Percentiles rank a stretch among this genome's conserved stretches.
phyloP scores from a whole-genome alignment of 768 basidiomycete genomes.

The Trametes villosa region DNA sequence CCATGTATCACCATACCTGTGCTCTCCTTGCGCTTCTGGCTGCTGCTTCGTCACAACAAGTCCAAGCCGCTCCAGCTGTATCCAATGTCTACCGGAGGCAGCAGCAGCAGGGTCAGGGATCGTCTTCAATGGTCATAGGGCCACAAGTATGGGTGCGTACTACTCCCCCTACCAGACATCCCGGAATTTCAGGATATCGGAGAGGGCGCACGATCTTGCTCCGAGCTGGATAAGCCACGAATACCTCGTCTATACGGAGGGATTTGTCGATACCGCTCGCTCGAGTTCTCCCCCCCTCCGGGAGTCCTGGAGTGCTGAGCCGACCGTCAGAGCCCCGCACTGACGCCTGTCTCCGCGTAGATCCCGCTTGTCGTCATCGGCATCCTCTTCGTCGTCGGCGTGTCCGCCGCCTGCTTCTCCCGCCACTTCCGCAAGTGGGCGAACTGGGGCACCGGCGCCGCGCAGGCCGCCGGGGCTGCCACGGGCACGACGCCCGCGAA shows the following conservation, averaged over 20 bases:
- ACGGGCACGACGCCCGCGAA: conserved; percentile 5
- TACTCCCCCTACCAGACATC: not conserved
- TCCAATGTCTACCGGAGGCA: conserved; percentile 2
- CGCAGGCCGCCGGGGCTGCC: conserved; percentile 16
- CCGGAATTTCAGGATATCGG: not conserved
- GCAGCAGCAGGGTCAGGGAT: not conserved
- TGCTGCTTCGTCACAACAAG: not conserved
- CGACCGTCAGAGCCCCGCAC: not conserved
- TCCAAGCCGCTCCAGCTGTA: conserved; percentile 8
- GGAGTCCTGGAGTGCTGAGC: no score
- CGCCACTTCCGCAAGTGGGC: conserved; percentile 13
- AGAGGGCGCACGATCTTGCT: no score
- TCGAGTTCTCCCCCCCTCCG: no score
- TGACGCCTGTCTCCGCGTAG: not conserved
- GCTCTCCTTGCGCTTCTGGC: conserved; percentile 12
- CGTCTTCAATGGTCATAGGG: not conserved
- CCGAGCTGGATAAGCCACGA: no score
- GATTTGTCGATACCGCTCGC: no score
- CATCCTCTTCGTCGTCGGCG: conserved; percentile 14
- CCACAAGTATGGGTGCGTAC: conserved; percentile 21
- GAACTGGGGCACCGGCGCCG: conserved; percentile 10
- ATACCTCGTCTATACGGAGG: no score
- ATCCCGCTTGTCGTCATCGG: conserved; percentile 22
- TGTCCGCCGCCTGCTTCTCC: conserved; percentile 17
- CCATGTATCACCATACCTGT: conserved; percentile 14